A percentile compares a stretch with the other conserved stretches of the same genome.
Evolutionary conservation across 1,284 basidiomycete species (phyloP).

Genomic region (Phaffia rhodozyma): DNA sequence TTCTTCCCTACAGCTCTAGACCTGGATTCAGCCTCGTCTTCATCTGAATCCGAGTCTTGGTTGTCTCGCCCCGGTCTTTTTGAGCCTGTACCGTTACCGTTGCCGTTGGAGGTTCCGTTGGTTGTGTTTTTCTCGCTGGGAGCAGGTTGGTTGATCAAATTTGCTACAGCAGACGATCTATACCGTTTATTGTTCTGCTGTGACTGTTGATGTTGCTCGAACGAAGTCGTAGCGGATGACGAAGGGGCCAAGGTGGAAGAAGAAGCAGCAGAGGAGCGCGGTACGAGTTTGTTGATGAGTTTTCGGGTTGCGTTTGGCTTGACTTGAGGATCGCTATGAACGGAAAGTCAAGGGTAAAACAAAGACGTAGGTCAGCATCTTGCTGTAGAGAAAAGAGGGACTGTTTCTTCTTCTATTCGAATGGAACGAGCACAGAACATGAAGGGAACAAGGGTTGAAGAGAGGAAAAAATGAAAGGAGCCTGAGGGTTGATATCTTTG

Average conservation of each 20-base stretch:
- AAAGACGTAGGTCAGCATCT: too few species aligned
- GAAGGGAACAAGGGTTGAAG: not conserved
- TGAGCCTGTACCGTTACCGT: not conserved
- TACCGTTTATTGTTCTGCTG: too few species aligned
- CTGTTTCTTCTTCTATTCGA: too few species aligned
- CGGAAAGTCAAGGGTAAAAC: too few species aligned
- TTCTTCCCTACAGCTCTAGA: not conserved
- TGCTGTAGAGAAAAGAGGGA: too few species aligned
- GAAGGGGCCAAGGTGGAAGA: too few species aligned
- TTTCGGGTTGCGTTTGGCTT: not conserved
- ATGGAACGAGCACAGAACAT: not conserved
- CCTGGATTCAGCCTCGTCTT: slow-evolving; percentile 2
- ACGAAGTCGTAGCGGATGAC: not conserved
- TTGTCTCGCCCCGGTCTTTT: too few species aligned
- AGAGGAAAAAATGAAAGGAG: not conserved
- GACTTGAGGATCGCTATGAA: too few species aligned
- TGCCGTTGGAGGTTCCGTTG: not conserved
- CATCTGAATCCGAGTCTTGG: not conserved
- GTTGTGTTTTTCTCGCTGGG: not conserved
- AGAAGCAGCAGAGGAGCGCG: not conserved
- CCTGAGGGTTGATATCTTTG: not conserved
- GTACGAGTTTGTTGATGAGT: slow-evolving; percentile 3
- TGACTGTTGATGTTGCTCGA: too few species aligned
- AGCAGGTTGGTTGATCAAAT: not conserved
- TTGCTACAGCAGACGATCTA: too few species aligned